phyloP scores from a whole-genome alignment of 1,284 basidiomycete genomes.

The Prillingera fragicola region DNA sequence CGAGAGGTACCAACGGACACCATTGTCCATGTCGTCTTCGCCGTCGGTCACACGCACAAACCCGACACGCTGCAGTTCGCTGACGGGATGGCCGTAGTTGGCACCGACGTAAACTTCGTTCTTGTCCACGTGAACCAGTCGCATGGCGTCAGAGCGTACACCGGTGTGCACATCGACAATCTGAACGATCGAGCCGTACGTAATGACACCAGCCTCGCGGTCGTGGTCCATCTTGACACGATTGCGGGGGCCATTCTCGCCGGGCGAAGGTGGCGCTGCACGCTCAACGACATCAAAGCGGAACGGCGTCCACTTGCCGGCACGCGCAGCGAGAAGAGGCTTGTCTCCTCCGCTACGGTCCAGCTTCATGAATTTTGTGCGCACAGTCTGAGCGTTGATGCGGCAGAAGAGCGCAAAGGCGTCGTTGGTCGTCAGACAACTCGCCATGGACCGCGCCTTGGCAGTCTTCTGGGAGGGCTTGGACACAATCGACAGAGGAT shows the following conservation, averaged over 20 bases:
- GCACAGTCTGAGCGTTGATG: slow-evolving; percentile 93
- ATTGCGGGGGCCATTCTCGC: slow-evolving; percentile 3
- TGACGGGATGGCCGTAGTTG: slow-evolving; percentile 64
- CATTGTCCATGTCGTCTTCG: slow-evolving; percentile 17
- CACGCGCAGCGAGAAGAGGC: slow-evolving; percentile 24
- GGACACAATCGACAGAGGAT: slow-evolving; percentile 88
- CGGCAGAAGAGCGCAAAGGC: slow-evolving; percentile 94
- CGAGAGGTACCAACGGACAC: slow-evolving; percentile 32
- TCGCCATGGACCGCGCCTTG: slow-evolving; percentile 87
- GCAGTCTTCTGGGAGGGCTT: slow-evolving; percentile 96
- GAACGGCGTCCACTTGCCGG: slow-evolving; percentile 43
- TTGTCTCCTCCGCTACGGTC: slow-evolving; percentile 48
- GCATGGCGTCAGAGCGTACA: slow-evolving; percentile 74
- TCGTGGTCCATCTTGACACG: slow-evolving; percentile 14
- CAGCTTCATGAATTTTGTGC: slow-evolving; percentile 90
- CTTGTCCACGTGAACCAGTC: slow-evolving; percentile 90
- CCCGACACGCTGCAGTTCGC: slow-evolving; percentile 93
- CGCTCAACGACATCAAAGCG: slow-evolving; percentile 32
- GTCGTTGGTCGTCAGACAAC: slow-evolving; percentile 80
- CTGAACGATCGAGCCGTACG: slow-evolving; percentile 83
- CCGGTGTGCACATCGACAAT: slow-evolving; percentile 78
- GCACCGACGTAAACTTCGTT: slow-evolving; percentile 62
- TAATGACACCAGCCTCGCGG: slow-evolving; percentile 53
- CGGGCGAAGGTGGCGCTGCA: slow-evolving; percentile 10
- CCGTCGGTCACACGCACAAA: slow-evolving; percentile 60